phyloP scores from a whole-genome alignment of 495 filamentous ascomycete species.

The Gamarada debralockiae region DNA sequence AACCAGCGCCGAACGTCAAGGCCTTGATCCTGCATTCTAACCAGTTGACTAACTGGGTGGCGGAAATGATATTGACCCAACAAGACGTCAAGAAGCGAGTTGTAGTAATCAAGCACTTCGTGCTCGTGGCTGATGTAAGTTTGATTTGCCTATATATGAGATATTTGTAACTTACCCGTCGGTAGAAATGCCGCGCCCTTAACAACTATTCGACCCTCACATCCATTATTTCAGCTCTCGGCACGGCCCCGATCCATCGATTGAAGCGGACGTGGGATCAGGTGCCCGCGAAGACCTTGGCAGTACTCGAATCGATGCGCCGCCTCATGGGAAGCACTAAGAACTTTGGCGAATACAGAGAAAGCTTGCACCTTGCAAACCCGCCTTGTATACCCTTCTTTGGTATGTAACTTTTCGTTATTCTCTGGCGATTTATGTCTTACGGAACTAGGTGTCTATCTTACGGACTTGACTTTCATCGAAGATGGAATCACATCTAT shows the following conservation, averaged over 20 bases:
- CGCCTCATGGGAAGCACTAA: constrained; percentile 95
- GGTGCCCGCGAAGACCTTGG: constrained; percentile 77
- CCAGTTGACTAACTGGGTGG: constrained; percentile 98
- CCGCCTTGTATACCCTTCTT: constrained; percentile 99
- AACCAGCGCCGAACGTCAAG: constrained; percentile 93
- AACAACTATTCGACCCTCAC: constrained; percentile 98
- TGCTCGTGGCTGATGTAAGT: constrained; percentile 88
- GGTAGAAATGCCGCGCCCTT: constrained; percentile 82
- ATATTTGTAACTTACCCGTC: constrained; percentile 23
- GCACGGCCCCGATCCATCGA: constrained; percentile 90
- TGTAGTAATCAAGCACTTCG: constrained; percentile 97
- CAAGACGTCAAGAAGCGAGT: constrained; percentile 92
- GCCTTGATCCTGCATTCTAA: constrained; percentile 96
- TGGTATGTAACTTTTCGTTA: constrained; percentile 51
- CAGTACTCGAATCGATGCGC: constrained; percentile 83
- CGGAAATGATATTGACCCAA: constrained; percentile 98
- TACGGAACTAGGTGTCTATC: constrained; percentile 72
- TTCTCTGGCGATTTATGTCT: neutral
- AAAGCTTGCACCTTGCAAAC: constrained; percentile 85
- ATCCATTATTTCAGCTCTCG: constrained; percentile 95
- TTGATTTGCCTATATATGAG: neutral
- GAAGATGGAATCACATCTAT: constrained; percentile 96
- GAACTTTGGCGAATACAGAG: constrained; percentile 96
- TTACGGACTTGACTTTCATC: constrained; percentile 97
- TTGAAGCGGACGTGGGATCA: constrained; percentile 93